phyloP scores from a whole-genome alignment of 2,329 filamentous ascomycete genomes.

The Penicillium glabrum region DNA sequence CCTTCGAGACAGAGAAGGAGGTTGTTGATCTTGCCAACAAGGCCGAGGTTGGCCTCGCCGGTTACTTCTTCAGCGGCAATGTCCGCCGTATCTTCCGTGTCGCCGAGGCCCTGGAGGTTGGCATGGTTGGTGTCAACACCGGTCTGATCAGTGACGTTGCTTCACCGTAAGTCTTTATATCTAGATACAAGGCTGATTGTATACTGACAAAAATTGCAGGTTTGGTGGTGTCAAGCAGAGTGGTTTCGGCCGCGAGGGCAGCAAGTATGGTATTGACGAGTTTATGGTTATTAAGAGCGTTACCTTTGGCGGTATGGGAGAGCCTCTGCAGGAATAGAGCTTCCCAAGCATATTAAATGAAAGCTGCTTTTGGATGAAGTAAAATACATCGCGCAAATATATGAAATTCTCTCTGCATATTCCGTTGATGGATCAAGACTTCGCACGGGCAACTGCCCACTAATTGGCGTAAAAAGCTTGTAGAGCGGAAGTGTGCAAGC shows the following conservation, averaged over 20 bases:
- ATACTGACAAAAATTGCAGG: conserved; percentile 28
- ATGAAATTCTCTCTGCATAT: no score
- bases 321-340: conserved; percentile 51
- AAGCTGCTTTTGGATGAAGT: background rate
- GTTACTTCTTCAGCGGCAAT: conserved; percentile 82
- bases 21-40: conserved; percentile 81
- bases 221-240: conserved; percentile 84
- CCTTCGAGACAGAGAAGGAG: conserved; percentile 84
- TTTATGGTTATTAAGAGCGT: conserved; percentile 73
- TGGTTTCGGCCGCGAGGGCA: conserved; percentile 77
- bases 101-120: conserved; percentile 56
- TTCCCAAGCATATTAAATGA: background rate
- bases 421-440: no score
- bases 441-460: no score
- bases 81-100: conserved; percentile 60
- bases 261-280: conserved; percentile 73
- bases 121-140: conserved; percentile 67
- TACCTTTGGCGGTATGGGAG: conserved; percentile 62
- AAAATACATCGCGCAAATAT: background rate
- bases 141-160: conserved; percentile 60
- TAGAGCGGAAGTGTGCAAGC: no score
- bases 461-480: no score
- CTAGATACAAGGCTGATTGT: background rate
- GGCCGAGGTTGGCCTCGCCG: conserved; percentile 82
- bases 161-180: conserved; percentile 42